Conservation (phyloP, 257 asterid species). For the Solanum tacnaense region DNA sequence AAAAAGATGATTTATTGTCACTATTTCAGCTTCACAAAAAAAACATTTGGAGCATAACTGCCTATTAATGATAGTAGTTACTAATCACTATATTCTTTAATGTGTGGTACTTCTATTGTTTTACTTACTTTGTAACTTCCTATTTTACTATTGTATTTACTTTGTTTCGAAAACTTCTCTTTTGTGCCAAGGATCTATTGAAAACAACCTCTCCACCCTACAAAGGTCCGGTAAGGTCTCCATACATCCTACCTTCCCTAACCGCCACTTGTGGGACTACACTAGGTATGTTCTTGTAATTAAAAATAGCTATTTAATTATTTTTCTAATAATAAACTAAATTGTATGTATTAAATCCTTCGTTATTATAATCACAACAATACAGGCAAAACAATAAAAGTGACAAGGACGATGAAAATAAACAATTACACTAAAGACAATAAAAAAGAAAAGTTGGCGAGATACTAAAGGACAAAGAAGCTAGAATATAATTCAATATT, state of each 20-base stretch:
- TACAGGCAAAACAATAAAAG: background rate
- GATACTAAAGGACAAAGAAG: background rate
- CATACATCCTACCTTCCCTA: background rate
- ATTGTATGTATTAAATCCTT: background rate
- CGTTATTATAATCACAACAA: background rate
- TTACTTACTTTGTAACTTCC: background rate
- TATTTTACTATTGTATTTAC: background rate
- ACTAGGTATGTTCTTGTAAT: background rate
- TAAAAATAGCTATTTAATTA: background rate
- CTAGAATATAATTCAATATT: background rate
- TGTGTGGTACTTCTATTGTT: background rate
- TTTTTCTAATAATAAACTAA: background rate
- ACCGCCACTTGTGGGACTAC: background rate
- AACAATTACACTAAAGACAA: background rate
- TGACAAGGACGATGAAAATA: background rate
- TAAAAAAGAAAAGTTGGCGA: background rate
- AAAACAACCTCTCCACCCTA: background rate
- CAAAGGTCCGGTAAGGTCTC: background rate
- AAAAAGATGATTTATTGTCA: no score
- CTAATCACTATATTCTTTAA: background rate
- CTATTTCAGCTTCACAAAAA: no score
- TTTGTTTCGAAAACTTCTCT: background rate
- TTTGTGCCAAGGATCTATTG: background rate
- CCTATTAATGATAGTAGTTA: background rate
- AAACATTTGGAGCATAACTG: no score